Percentiles rank a stretch among this genome's conserved stretches.
These are phyloP conservation scores for Pseudopediastrum boryanum DNA, from an alignment of 139 green algal genomes.

Conservation along the genomic window DNA sequence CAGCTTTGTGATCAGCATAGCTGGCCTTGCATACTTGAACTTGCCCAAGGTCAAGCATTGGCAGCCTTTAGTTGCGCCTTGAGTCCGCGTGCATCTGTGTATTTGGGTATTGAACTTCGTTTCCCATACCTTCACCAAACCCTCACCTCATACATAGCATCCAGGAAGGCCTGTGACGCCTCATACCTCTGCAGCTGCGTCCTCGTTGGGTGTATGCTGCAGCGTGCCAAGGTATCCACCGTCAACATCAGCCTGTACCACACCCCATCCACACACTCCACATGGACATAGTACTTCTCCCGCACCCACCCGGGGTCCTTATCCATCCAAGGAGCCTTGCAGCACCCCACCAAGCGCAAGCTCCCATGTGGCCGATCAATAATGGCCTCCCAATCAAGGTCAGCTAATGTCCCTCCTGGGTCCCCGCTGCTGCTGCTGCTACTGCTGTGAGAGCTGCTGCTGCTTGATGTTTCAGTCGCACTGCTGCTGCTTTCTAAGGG, in stretches of 20 bases:
- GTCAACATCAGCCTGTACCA: conserved; percentile 30
- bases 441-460: background rate
- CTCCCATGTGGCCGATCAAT: conserved; percentile 63
- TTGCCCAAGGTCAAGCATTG: background rate
- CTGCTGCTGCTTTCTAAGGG: background rate
- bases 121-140: background rate
- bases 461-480: background rate
- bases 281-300: conserved; percentile 50
- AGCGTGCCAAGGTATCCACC: conserved; percentile 9
- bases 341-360: conserved; percentile 55
- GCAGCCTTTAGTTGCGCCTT: background rate
- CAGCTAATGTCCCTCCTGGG: background rate
- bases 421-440: background rate
- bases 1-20: background rate
- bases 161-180: conserved; percentile 40
- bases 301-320: conserved; percentile 46
- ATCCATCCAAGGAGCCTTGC: conserved; percentile 44
- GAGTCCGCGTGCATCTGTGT: background rate
- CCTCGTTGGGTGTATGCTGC: conserved; percentile 42
- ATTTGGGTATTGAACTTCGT: background rate
- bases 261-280: conserved; percentile 15
- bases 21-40: background rate
- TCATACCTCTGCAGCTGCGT: conserved; percentile 43
- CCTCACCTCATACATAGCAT: conserved; percentile 28
- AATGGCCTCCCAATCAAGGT: conserved; percentile 57